Conservation (phyloP, 164 flowering plant species). For the Magnolia officinalis region DNA sequence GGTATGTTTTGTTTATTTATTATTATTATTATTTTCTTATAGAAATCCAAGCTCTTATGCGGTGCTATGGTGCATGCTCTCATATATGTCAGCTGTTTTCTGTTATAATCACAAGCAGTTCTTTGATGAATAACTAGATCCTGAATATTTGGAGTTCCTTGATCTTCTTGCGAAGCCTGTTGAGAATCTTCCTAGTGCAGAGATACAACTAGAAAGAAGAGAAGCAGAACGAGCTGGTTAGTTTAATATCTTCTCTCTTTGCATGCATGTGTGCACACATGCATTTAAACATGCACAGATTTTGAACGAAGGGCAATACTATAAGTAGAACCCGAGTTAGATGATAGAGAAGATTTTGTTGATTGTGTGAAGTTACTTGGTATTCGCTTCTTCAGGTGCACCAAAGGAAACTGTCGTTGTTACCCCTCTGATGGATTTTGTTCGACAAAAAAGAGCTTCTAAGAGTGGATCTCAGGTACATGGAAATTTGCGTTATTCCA, state of each 20-base stretch:
- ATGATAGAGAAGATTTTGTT: background rate
- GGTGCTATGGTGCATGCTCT: background rate
- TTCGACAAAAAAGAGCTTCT: constrained; percentile 88
- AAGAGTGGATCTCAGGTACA: constrained; percentile 73
- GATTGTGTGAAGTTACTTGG: background rate
- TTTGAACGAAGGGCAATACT: background rate
- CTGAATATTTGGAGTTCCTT: constrained; percentile 85
- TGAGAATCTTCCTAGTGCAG: constrained; percentile 97
- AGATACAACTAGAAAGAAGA: constrained; percentile 80
- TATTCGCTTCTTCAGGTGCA: constrained; percentile 38
- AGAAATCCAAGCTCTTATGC: background rate
- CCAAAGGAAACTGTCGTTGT: constrained; percentile 64
- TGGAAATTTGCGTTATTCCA: background rate
- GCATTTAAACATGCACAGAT: background rate
- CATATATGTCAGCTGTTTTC: background rate
- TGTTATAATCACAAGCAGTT: constrained; percentile 23
- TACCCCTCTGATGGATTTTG: constrained; percentile 87
- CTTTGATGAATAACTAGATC: constrained; percentile 52
- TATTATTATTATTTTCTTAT: background rate
- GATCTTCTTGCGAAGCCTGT: constrained; percentile 79
- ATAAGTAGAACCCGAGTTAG: background rate
- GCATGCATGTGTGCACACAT: background rate
- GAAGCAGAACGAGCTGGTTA: constrained; percentile 87
- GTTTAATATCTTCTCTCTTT: constrained; percentile 15
- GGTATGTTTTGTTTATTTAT: constrained; percentile 34